These are phyloP conservation scores for Scleromitrula shiraiana DNA, from an alignment of 2,329 filamentous ascomycete genomes.

Conservation along the genomic window DNA sequence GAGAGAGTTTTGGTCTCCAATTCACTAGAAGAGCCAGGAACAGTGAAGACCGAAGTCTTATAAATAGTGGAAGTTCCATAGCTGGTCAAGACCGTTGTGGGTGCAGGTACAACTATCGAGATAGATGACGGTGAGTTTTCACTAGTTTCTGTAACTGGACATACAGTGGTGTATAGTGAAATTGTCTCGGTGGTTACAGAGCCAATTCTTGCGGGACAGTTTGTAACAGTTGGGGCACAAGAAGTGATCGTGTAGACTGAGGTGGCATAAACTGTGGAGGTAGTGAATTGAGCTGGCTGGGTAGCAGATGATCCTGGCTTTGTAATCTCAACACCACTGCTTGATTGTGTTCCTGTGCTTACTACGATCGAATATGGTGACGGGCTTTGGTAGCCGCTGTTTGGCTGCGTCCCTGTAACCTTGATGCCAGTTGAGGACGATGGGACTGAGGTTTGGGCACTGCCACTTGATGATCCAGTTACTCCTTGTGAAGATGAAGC, in stretches of 20 bases:
- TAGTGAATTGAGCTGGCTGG: constrained; percentile 5
- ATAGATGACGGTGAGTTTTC: constrained; percentile 13
- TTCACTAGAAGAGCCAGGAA: constrained; percentile 39
- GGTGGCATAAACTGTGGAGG: constrained; percentile 43
- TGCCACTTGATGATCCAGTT: no score
- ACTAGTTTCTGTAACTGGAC: constrained; percentile 30
- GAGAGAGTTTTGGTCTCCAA: constrained; percentile 36
- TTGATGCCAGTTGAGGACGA: no score
- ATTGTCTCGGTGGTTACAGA: constrained; percentile 31
- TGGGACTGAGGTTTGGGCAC: no score
- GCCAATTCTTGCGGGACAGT: constrained; percentile 39
- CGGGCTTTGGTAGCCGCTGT: no score
- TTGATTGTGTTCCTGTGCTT: no score
- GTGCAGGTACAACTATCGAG: background rate
- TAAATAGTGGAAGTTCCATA: constrained; percentile 39
- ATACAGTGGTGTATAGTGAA: constrained; percentile 32
- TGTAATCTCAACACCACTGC: no score
- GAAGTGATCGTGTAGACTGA: constrained; percentile 42
- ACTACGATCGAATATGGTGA: no score
- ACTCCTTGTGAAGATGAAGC: no score
- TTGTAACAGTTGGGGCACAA: constrained; percentile 38
- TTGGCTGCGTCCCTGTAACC: no score
- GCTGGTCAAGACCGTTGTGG: constrained; percentile 1
- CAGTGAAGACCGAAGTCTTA: constrained; percentile 42
- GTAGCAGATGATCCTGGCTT: background rate